Evolutionary conservation across 805 yeast genomes (phyloP).

Genomic region (Kuraishia cidri): DNA sequence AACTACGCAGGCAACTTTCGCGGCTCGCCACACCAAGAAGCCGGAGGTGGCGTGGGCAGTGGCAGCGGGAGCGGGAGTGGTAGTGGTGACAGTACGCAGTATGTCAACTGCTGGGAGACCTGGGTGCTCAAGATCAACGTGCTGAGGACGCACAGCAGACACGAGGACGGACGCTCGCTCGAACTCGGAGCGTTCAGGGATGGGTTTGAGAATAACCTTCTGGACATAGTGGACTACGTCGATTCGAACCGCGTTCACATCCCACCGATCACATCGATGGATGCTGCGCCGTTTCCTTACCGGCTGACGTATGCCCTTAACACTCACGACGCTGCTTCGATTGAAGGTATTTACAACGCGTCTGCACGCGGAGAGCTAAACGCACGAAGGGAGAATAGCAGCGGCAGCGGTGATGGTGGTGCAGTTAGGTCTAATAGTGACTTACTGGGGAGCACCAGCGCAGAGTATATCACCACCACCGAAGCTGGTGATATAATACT

Average conservation of each 20-base stretch:
- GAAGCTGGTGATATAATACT: slow-evolving; percentile 15
- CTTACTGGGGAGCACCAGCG: slow-evolving; percentile 8
- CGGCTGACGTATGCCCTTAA: slow-evolving; percentile 20
- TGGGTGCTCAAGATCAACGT: slow-evolving; percentile 53
- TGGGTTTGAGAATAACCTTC: slow-evolving; percentile 30
- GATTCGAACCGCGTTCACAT: slow-evolving; percentile 56
- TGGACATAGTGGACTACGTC: slow-evolving; percentile 38
- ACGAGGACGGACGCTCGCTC: slow-evolving; percentile 4
- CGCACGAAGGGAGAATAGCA: slow-evolving; percentile 3
- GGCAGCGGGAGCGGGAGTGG: neutral
- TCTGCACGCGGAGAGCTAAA: too few relatives aligned
- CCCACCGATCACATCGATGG: slow-evolving; percentile 66
- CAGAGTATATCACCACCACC: slow-evolving; percentile 16
- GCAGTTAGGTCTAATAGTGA: slow-evolving; percentile 1
- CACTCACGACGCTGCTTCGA: slow-evolving; percentile 13
- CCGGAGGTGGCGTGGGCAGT: too few relatives aligned
- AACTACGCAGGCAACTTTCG: neutral
- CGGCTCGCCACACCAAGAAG: too few relatives aligned
- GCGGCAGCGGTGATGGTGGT: neutral
- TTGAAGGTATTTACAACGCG: slow-evolving; percentile 14
- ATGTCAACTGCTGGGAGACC: slow-evolving; percentile 53
- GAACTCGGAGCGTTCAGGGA: slow-evolving; percentile 15
- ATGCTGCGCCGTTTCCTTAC: slow-evolving; percentile 58
- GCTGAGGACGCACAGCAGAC: slow-evolving; percentile 13
- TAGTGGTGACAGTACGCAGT: slow-evolving; percentile 27